Evolutionary conservation across 441 rosid genomes (phyloP).

Genomic region (Hura crepitans): DNA sequence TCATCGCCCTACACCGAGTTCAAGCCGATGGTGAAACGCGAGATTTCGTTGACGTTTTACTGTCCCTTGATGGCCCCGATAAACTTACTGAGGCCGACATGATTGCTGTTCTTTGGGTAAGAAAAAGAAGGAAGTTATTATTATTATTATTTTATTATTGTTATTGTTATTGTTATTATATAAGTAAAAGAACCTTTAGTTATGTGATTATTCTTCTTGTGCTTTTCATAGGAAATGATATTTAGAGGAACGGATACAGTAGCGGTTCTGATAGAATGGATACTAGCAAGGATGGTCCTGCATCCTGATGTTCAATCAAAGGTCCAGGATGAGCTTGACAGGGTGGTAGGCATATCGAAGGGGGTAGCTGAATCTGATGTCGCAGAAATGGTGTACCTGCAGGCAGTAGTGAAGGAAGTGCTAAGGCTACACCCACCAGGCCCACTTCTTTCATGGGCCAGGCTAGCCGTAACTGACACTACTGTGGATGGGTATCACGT

Average conservation of each 20-base stretch:
- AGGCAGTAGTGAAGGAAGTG: conserved; percentile 67
- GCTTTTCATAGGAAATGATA: conserved; percentile 47
- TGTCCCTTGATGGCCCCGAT: conserved; percentile 52
- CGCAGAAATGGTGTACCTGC: conserved; percentile 46
- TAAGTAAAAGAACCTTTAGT: too few relatives aligned
- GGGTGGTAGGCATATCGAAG: conserved; percentile 52
- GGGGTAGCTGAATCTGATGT: conserved; percentile 58
- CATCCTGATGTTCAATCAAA: conserved; percentile 45
- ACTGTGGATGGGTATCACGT: conserved; percentile 51
- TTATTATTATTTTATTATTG: too few relatives aligned
- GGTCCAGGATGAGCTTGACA: conserved; percentile 56
- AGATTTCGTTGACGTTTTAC: conserved; percentile 69
- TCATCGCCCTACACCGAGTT: conserved; percentile 46
- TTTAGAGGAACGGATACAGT: conserved; percentile 64
- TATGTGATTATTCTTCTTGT: too few relatives aligned
- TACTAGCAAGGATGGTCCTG: conserved; percentile 49
- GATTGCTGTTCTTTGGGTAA: conserved; percentile 88
- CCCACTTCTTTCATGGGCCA: conserved; percentile 59
- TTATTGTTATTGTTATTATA: too few relatives aligned
- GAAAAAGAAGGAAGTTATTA: background rate
- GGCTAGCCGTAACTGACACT: conserved; percentile 46
- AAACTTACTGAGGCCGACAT: conserved; percentile 60
- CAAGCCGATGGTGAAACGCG: conserved; percentile 22
- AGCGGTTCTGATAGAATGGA: conserved; percentile 63
- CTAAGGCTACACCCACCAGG: conserved; percentile 68